A percentile compares a stretch with the other conserved stretches of the same genome.
Evolutionary conservation across 345 rosid genomes (phyloP).

Genomic region (Acer yangbiense): DNA sequence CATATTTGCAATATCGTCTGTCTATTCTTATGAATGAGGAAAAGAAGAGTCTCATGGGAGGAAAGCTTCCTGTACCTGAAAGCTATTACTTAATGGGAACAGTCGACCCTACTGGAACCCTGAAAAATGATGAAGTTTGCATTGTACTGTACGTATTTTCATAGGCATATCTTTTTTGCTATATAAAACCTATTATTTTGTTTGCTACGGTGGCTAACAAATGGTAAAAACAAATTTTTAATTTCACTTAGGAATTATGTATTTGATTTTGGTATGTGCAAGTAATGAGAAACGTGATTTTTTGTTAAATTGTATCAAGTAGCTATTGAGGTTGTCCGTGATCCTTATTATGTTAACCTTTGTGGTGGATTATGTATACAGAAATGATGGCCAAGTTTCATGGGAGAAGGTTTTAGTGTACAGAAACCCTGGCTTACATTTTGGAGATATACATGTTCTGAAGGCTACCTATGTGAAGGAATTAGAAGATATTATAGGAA

Average conservation of each 20-base stretch:
- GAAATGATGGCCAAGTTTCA: slow-evolving; percentile 70
- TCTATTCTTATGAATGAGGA: slow-evolving; percentile 43
- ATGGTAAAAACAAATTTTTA: background rate
- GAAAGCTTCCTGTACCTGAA: slow-evolving; percentile 63
- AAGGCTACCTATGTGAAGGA: slow-evolving; percentile 60
- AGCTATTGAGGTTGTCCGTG: background rate
- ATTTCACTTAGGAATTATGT: background rate
- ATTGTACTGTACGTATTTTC: slow-evolving; percentile 62
- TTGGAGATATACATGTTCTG: slow-evolving; percentile 78
- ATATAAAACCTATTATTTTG: background rate
- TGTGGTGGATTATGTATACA: slow-evolving; percentile 23
- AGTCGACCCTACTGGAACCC: slow-evolving; percentile 68
- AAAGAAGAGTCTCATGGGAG: slow-evolving; percentile 54
- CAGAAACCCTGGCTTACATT: slow-evolving; percentile 79
- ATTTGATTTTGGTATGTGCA: background rate
- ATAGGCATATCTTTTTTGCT: background rate
- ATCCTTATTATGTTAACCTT: background rate
- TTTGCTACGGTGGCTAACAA: background rate
- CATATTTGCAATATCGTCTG: slow-evolving; percentile 51
- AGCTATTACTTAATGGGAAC: slow-evolving; percentile 89
- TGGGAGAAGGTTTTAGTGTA: slow-evolving; percentile 76
- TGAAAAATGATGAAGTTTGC: slow-evolving; percentile 73
- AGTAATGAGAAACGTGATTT: background rate
- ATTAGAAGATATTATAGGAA: slow-evolving; percentile 60
- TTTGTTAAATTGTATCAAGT: background rate